A percentile compares a stretch with the other conserved stretches of the same genome.
phyloP scores from a whole-genome alignment of 805 yeast genomes.

The Suhomyces sp. region DNA sequence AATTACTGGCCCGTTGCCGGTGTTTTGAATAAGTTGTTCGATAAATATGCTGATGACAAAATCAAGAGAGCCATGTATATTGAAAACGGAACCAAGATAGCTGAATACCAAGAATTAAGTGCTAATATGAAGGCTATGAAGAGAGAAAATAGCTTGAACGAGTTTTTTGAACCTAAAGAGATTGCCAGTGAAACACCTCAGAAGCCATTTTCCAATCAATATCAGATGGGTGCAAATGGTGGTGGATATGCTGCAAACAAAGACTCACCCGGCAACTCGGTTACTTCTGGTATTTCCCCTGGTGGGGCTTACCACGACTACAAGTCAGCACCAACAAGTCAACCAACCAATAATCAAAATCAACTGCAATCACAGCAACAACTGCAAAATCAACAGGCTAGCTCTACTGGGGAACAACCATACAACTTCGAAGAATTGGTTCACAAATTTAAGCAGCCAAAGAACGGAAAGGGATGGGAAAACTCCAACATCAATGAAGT shows the following conservation, averaged over 20 bases:
- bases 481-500: background rate
- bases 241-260: background rate
- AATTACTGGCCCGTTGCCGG: constrained; percentile 40
- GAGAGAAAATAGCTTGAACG: constrained; percentile 15
- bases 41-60: constrained; percentile 42
- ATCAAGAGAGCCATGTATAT: constrained; percentile 40
- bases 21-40: constrained; percentile 35
- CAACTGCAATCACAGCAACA: background rate
- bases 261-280: constrained; percentile 8
- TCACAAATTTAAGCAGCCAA: constrained; percentile 26
- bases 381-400: constrained; percentile 1
- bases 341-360: background rate
- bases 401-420: background rate
- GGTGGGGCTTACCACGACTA: constrained; percentile 20
- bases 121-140: constrained; percentile 25
- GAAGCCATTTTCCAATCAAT: constrained; percentile 2
- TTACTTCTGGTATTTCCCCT: constrained; percentile 27
- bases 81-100: constrained; percentile 36
- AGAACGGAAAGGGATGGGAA: constrained; percentile 3
- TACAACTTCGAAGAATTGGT: constrained; percentile 34
- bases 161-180: constrained; percentile 11
- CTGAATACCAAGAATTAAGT: constrained; percentile 34
- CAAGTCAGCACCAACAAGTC: constrained; percentile 8
- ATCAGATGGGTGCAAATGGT: background rate
- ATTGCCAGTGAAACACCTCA: background rate